phyloP scores from a whole-genome alignment of 2,329 filamentous ascomycete species.

The Myriosclerotinia curreyana region DNA sequence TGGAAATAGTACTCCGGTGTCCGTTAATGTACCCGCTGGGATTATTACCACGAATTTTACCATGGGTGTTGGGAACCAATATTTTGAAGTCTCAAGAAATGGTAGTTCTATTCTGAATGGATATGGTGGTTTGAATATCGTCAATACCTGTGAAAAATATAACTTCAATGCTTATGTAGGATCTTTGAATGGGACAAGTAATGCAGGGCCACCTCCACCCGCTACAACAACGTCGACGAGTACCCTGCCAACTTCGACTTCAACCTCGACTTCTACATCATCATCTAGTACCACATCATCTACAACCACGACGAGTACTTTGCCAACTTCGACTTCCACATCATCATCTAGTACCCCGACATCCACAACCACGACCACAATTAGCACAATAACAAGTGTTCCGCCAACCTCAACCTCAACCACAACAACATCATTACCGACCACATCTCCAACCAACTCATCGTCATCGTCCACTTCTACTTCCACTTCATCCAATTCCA shows the following conservation, averaged over 20 bases:
- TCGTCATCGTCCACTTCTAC: too few relatives aligned
- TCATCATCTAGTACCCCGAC: too few relatives aligned
- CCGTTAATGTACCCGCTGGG: constrained; percentile 37
- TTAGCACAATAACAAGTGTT: not conserved
- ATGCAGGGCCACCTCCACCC: constrained; percentile 15
- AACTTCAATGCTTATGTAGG: constrained; percentile 42
- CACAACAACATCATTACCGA: too few relatives aligned
- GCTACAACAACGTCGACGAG: constrained; percentile 13
- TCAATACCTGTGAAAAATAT: constrained; percentile 36
- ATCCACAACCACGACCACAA: not conserved
- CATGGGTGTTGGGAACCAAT: constrained; percentile 39
- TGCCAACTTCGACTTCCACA: too few relatives aligned
- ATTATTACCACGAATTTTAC: constrained; percentile 38
- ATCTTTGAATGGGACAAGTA: constrained; percentile 25
- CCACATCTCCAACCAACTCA: not conserved
- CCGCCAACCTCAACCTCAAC: not conserved
- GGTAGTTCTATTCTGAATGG: constrained; percentile 29
- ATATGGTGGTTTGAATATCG: constrained; percentile 33
- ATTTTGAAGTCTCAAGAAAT: constrained; percentile 35
- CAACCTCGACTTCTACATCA: constrained; percentile 3
- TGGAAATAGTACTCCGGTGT: constrained; percentile 32
- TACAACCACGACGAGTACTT: too few relatives aligned
- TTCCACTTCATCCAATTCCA: not conserved
- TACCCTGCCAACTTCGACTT: constrained; percentile 17
- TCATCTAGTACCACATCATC: not conserved